Percentiles rank a stretch among this genome's conserved stretches.
These are phyloP conservation scores for Penicillium lividum DNA, from an alignment of 495 filamentous ascomycete species.

Conservation along the genomic window DNA sequence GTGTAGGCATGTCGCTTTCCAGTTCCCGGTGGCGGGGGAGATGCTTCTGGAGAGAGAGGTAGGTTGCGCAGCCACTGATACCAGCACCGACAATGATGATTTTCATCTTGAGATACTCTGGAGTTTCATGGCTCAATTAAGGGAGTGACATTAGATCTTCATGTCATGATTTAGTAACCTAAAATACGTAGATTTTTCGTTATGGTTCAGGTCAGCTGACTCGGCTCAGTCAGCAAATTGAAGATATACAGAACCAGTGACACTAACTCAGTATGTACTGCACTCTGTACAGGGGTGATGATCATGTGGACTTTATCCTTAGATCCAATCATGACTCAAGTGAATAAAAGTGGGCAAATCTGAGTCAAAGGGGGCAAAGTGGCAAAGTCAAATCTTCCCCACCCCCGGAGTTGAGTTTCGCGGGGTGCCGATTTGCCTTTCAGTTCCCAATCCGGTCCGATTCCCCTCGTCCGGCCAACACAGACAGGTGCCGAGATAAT, in stretches of 20 bases:
- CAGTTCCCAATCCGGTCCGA: slow-evolving; percentile 7
- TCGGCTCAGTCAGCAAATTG: too few species aligned
- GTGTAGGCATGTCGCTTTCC: slow-evolving; percentile 32
- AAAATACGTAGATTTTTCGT: too few species aligned
- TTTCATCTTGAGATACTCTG: slow-evolving; percentile 39
- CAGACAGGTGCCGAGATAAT: neutral
- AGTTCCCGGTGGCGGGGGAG: slow-evolving; percentile 33
- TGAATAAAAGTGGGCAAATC: neutral
- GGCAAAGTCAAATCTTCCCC: neutral
- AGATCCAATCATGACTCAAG: neutral
- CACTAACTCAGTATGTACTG: too few species aligned
- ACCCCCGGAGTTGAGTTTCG: slow-evolving; percentile 10
- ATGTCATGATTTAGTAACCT: neutral
- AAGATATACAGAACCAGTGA: too few species aligned
- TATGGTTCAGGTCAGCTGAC: too few species aligned
- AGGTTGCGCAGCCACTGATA: slow-evolving; percentile 49
- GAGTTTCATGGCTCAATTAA: neutral
- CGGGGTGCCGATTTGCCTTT: slow-evolving; percentile 16
- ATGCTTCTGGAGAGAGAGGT: slow-evolving; percentile 52
- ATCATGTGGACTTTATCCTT: neutral
- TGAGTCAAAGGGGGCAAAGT: neutral
- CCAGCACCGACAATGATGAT: slow-evolving; percentile 57
- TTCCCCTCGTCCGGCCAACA: slow-evolving; percentile 15
- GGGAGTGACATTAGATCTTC: neutral
- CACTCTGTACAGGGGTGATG: too few species aligned